Base-by-base conservation (phyloP, 257 asterid species). In the Misopates orontium region DNA sequence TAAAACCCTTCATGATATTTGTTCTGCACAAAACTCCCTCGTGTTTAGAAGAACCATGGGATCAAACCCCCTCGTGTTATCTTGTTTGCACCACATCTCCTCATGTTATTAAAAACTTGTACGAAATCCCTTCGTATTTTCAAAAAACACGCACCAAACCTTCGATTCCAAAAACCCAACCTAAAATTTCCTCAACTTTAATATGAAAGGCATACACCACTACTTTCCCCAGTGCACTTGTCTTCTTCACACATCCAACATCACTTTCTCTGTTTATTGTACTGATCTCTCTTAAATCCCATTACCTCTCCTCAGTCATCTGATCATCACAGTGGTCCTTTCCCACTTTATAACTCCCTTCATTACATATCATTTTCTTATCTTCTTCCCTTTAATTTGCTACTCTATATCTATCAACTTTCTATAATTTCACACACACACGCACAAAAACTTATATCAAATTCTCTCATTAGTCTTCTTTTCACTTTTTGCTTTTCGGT, bases 241-340 rank as follows among this genome's bases (percentile, higher is more conserved):
- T 81, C 83, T 73, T 78, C 83, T 62, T 78, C 78, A 67, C 48
- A 36, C 10, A 60, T 75, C 81, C 79, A 63, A 78, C 82, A 73
- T 78, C 86, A 49, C 72, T 72, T 8, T 76, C 73, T 63, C 1
- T 10, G 23, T 36, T 61, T 52, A 1, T 66, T 36, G 50, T 57
- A 49, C 61, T 56, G 42, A 40, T 48, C 58, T 66, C 61, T 61
- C 28, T 54, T 9, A 18, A 47, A 28, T 28, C 36, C 36, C 42
- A 36, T 36, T 36, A 3, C 42, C 42, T n/a, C 20, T 17, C 48
- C 55, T 45, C 18, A 45, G 18, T 45, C 42, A 36, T 36, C 42
- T 36, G 42, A 36, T 36, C 42, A 3, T 36, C 8, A 60, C 47
- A 39, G 79, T 77, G 85, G 85, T 78, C 87, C 87, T 58, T 63